phyloP scores from a whole-genome alignment of 331 rosid genomes.

The Quercus lobata region DNA sequence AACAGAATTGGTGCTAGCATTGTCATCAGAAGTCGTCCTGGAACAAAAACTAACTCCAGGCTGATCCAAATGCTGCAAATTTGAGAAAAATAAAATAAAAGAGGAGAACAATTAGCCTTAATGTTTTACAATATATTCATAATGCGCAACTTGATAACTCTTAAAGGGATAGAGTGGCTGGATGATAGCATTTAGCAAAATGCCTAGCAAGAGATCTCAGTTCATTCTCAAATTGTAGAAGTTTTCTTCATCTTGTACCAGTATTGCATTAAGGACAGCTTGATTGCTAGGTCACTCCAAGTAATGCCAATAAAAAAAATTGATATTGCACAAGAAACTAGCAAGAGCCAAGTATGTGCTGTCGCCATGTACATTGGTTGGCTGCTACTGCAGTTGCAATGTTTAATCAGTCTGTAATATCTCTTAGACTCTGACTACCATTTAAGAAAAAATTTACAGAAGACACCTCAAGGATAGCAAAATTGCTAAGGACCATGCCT shows the following conservation, averaged over 20 bases:
- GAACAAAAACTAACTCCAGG: slow-evolving; percentile 80
- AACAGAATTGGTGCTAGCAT: slow-evolving; percentile 81
- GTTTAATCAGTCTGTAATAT: not conserved
- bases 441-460: not conserved
- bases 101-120: not conserved
- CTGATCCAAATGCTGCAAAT: slow-evolving; percentile 71
- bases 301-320: not conserved
- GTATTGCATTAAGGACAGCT: not conserved
- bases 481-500: no score
- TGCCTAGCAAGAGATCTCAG: not conserved
- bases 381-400: not conserved
- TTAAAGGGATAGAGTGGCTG: not conserved
- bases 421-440: not conserved
- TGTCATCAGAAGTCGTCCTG: slow-evolving; percentile 69
- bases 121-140: not conserved
- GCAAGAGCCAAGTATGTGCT: not conserved
- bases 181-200: not conserved
- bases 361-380: not conserved
- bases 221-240: not conserved
- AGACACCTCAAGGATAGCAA: not conserved
- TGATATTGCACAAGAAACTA: not conserved
- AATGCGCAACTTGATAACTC: not conserved
- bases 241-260: not conserved
- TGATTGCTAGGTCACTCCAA: not conserved
- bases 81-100: not conserved